Evolutionary conservation across 1,284 basidiomycete genomes (phyloP), one percentile per base, ranked within the genome.

Genomic region (Coniferiporia weirii): DNA sequence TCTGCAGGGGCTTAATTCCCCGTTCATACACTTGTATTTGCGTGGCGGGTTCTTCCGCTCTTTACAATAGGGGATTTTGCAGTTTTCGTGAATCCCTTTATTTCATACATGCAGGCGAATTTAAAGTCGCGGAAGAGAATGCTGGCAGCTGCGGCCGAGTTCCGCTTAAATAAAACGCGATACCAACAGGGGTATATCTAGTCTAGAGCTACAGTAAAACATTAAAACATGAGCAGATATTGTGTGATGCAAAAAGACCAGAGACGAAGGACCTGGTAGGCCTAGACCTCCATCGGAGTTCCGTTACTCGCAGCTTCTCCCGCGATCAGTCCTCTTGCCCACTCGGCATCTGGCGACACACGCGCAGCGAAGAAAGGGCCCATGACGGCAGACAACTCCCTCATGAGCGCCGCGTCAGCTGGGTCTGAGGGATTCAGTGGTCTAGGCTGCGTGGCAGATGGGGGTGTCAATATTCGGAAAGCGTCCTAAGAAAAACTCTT

Each of bases 331-430:
- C 40, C 44, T 12, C 46, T 38, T 17, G 83, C 82, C 86, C 87
- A 89, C 10, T 72, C 73, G 9, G 78, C 76, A 66, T 89, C 87
- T 20, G 71, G 75, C 34, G 77, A 66, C 12, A 91, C 67, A 54
- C 75, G 74, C 49, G 78, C 76, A 1, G 84, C 79, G 65, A 90
- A 88, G 61, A 79, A 81, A 20, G 78, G 77, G 9, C 89, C 89
- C 7, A 91, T 63, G 1, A 78, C 67, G 8, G 82, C 78, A 4
- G 72, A 73, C 54, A 91, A 68, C 56, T 77, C 79, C 9, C 70
- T 69, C 17, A 80, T 70, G 13, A 82, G 66, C 27, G 66, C 72
- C 1, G 71, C 70, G 63, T 90, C 87, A 2, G 70, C 73, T 15
- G 77, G 73, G 49, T 76, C 74, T 0, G 70, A 64, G 2, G 71